phyloP scores from a whole-genome alignment of 129 eudicot species.

The Centella asiatica region DNA sequence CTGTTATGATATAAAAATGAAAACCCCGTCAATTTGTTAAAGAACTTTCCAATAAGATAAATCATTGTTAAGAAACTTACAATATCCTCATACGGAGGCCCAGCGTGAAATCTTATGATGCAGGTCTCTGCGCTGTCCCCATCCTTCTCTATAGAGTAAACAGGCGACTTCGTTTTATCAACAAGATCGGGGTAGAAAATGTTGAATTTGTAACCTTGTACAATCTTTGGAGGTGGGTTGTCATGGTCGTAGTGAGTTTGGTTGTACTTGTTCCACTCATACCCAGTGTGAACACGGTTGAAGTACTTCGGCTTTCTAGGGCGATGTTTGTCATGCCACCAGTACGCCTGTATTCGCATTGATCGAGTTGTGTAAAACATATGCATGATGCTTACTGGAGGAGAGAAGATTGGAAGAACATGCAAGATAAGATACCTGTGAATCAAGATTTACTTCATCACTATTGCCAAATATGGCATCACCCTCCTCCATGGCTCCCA shows the following conservation, averaged over 20 bases:
- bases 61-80: conserved; percentile 31
- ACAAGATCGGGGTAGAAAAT: conserved; percentile 90
- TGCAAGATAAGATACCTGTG: conserved; percentile 40
- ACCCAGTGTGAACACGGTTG: conserved; percentile 85
- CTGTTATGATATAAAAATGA: conserved; percentile 11
- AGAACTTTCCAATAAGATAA: too few relatives aligned
- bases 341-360: conserved; percentile 22
- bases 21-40: not conserved
- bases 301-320: conserved; percentile 88
- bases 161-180: conserved; percentile 74
- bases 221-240: conserved; percentile 93
- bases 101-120: conserved; percentile 86
- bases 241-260: conserved; percentile 93
- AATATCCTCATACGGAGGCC: conserved; percentile 96
- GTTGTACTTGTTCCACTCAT: conserved; percentile 88
- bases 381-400: conserved; percentile 11
- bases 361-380: conserved; percentile 10
- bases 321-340: conserved; percentile 94
- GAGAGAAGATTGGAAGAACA: too few relatives aligned
- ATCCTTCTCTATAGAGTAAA: conserved; percentile 67
- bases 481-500: conserved; percentile 88
- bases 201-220: conserved; percentile 89
- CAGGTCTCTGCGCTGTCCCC: conserved; percentile 94
- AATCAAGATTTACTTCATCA: conserved; percentile 74
- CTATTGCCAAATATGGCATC: conserved; percentile 68